Percentiles rank a stretch among this genome's conserved stretches.
phyloP scores from a whole-genome alignment of 768 basidiomycete genomes.

The Pulveroboletus sp. region DNA sequence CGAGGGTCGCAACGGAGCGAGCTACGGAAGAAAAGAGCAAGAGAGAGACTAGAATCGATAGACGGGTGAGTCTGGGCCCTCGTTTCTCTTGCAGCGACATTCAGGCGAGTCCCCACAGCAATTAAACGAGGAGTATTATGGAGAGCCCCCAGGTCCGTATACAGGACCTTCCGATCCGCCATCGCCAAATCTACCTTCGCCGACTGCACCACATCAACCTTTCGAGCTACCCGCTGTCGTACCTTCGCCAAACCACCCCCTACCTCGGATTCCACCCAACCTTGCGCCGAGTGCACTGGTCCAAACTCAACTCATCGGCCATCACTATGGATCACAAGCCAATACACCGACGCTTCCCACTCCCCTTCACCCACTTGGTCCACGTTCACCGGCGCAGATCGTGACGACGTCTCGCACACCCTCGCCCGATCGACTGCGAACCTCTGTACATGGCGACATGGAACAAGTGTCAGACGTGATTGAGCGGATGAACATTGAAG shows the following conservation, averaged over 20 bases:
- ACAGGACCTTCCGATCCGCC: conserved; percentile 30
- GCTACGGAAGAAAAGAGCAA: conserved; percentile 63
- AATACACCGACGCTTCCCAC: conserved; percentile 42
- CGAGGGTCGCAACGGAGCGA: conserved; percentile 56
- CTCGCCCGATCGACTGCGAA: conserved; percentile 50
- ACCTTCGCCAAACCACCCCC: conserved; percentile 33
- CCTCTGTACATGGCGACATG: conserved; percentile 19
- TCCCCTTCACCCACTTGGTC: conserved; percentile 71
- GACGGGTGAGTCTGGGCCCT: conserved; percentile 46
- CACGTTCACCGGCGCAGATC: conserved; percentile 54
- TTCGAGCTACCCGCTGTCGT: conserved; percentile 29
- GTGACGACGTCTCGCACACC: conserved; percentile 59
- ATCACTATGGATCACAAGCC: conserved; percentile 25
- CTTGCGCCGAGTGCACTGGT: conserved; percentile 16
- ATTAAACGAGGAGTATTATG: conserved; percentile 21
- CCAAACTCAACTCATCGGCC: conserved; percentile 13
- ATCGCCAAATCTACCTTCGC: conserved; percentile 26
- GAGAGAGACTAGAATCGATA: conserved; percentile 62
- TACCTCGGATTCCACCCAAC: conserved; percentile 37
- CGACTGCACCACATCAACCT: conserved; percentile 29
- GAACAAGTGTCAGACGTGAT: conserved; percentile 25
- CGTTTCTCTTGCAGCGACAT: conserved; percentile 16
- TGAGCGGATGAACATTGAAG: conserved; percentile 28
- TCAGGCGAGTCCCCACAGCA: conserved; percentile 13
- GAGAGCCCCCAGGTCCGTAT: conserved; percentile 17